Conservation (phyloP, 2,329 filamentous ascomycete species). For the Alternaria arbusti region DNA sequence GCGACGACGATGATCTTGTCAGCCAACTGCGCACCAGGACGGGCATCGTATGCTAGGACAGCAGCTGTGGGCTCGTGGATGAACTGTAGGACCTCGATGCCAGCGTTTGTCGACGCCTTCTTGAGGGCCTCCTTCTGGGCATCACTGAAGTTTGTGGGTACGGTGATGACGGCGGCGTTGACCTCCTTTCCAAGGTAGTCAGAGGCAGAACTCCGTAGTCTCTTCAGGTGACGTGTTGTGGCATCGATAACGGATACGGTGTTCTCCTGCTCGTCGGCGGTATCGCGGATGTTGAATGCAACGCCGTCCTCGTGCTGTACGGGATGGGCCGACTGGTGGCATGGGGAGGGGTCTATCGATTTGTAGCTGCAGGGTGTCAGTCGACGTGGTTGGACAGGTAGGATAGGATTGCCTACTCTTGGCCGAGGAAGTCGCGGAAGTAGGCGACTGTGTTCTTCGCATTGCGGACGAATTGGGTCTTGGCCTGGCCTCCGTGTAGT, state of each 20-base stretch:
- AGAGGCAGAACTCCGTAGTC: constrained; percentile 80
- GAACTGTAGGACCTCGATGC: constrained; percentile 88
- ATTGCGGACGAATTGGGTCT: constrained; percentile 91
- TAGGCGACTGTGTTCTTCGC: constrained; percentile 90
- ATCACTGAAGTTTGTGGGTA: constrained; percentile 92
- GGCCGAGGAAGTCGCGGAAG: constrained; percentile 94
- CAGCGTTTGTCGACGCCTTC: constrained; percentile 78
- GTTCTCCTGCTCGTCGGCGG: constrained; percentile 61
- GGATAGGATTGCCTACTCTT: constrained; percentile 69
- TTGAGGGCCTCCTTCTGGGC: constrained; percentile 82
- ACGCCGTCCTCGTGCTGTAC: constrained; percentile 74
- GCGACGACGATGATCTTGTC: constrained; percentile 94
- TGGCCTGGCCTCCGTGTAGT: constrained; percentile 95
- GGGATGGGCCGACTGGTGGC: constrained; percentile 91
- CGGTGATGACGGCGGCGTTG: constrained; percentile 91
- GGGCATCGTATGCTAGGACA: constrained; percentile 88
- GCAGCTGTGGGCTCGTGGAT: constrained; percentile 91
- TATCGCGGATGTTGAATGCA: constrained; percentile 84
- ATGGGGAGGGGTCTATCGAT: constrained; percentile 93
- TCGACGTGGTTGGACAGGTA: neutral
- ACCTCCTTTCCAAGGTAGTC: constrained; percentile 94
- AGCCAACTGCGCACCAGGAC: constrained; percentile 72
- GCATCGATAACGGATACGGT: constrained; percentile 80
- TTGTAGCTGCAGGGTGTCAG: constrained; percentile 69
- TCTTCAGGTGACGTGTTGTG: constrained; percentile 81